Evolutionary conservation across 2,329 filamentous ascomycete species (phyloP), one percentile per base, ranked within the genome.

Genomic region (Ophiostoma australiae): DNA sequence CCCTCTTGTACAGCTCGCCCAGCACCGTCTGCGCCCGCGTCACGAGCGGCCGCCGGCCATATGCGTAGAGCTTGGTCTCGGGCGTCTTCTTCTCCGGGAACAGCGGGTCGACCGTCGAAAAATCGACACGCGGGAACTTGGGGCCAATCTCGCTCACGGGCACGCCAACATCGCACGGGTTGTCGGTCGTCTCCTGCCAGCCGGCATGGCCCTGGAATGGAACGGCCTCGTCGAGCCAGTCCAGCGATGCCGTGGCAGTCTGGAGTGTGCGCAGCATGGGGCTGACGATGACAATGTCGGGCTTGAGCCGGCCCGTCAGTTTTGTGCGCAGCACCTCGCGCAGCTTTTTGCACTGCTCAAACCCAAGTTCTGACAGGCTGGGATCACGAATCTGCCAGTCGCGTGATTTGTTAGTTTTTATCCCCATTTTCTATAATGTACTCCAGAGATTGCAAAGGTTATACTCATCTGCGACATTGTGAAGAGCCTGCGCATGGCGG

Each of bases 401-500:
- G 75, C 80, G 85, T 86, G 4, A 7, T n/a, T 10, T 2, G 41
- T 71, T 39, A 66, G 73, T 78, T 70, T 79, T 77, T 71, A 48
- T 48, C 13, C 3, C n/a, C 17, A n/a, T 35, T 31, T 8, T 3
- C 1, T n/a, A 6, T 39, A 4, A 15, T 37, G 10, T 11, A 5
- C 17, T 41, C 23, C 8, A 15, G 4, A 10, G 23, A 3, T 17
- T 39, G 5, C 15, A 11, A 11, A 41, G 2, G 39, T 13, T 31
- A 3, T 11, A 84, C 84, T 80, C 81, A 86, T 86, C 78, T 68
- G 80, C 76, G 17, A 81, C 79, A 72, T 88, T 88, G 77, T 88
- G 86, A n/a, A 82, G 76, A 10, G 83, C 86, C 80, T 98, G 92
- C 20, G 92, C 94, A 84, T 98, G 94, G 75, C 94, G 91, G 77